These are phyloP conservation scores for Patellifolia procumbens DNA, from an alignment of 179 eudicot species.

Conservation along the genomic window DNA sequence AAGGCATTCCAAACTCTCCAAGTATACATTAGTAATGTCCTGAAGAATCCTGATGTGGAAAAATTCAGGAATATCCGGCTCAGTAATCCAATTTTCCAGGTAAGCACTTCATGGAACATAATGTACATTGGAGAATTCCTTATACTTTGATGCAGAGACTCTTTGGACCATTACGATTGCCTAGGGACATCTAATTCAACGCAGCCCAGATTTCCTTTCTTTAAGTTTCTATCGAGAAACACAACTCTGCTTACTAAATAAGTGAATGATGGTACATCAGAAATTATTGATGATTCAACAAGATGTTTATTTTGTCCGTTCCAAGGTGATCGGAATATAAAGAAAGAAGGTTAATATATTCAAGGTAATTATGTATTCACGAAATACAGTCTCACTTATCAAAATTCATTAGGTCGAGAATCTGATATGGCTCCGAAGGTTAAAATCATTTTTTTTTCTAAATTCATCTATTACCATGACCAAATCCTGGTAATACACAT, in stretches of 20 bases:
- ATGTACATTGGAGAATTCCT: not conserved
- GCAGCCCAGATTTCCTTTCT: not conserved
- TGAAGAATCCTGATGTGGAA: conserved; percentile 59
- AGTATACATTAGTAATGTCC: conserved; percentile 60
- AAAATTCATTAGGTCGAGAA: too few relatives aligned
- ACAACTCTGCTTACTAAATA: not conserved
- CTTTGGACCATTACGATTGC: not conserved
- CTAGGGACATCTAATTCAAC: not conserved
- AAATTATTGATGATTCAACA: too few relatives aligned
- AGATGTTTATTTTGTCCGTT: too few relatives aligned
- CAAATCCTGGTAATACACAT: too few relatives aligned
- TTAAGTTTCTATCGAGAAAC: not conserved
- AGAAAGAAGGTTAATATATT: too few relatives aligned
- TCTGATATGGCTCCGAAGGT: too few relatives aligned
- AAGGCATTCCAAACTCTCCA: conserved; percentile 74
- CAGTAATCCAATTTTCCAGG: conserved; percentile 76
- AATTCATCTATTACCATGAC: too few relatives aligned
- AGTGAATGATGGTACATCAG: too few relatives aligned
- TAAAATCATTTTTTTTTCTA: too few relatives aligned
- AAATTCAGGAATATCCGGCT: conserved; percentile 69
- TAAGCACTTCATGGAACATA: conserved; percentile 25
- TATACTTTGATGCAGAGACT: not conserved
- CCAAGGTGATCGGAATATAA: too few relatives aligned
- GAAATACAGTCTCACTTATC: too few relatives aligned
- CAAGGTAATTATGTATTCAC: too few relatives aligned